Percentiles rank a stretch among this genome's conserved stretches.
Evolutionary conservation across 176 grass and related monocot genomes (phyloP).

Genomic region (Avena atlantica): DNA sequence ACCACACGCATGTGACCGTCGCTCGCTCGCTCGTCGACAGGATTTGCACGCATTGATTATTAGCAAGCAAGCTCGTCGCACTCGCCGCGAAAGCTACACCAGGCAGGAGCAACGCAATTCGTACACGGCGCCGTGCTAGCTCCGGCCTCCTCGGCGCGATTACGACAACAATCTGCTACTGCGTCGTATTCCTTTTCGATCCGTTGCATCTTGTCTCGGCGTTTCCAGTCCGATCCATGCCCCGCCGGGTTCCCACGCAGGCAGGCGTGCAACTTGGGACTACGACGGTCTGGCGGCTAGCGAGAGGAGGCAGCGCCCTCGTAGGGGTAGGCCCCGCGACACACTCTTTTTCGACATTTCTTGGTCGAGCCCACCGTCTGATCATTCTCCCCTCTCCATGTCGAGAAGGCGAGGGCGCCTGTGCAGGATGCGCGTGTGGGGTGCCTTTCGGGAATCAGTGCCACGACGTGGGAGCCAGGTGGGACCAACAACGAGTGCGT

Average conservation of each 20-base stretch:
- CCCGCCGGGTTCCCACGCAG: neutral
- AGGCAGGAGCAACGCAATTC: neutral
- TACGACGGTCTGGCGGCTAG: neutral
- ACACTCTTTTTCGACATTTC: neutral
- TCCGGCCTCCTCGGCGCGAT: neutral
- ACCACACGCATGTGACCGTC: neutral
- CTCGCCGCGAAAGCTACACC: neutral
- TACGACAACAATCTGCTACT: neutral
- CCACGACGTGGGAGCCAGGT: conserved; percentile 5
- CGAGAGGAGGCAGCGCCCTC: too few relatives aligned
- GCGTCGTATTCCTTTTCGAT: neutral
- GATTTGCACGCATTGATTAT: neutral
- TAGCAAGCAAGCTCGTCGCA: too few relatives aligned
- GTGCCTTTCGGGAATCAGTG: conserved; percentile 27
- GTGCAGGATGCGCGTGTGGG: conserved; percentile 9
- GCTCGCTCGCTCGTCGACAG: neutral
- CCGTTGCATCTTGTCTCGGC: neutral
- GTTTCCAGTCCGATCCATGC: neutral
- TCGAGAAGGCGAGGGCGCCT: neutral
- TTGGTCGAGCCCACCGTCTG: neutral
- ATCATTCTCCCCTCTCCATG: neutral
- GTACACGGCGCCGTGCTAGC: neutral
- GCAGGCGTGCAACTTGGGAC: conserved; percentile 11
- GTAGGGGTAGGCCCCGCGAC: neutral
- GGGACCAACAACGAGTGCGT: neutral